A percentile compares a stretch with the other conserved stretches of the same genome.
phyloP scores from a whole-genome alignment of 225 moss, liverwort and hornwort species.

The Climacium dendroides region DNA sequence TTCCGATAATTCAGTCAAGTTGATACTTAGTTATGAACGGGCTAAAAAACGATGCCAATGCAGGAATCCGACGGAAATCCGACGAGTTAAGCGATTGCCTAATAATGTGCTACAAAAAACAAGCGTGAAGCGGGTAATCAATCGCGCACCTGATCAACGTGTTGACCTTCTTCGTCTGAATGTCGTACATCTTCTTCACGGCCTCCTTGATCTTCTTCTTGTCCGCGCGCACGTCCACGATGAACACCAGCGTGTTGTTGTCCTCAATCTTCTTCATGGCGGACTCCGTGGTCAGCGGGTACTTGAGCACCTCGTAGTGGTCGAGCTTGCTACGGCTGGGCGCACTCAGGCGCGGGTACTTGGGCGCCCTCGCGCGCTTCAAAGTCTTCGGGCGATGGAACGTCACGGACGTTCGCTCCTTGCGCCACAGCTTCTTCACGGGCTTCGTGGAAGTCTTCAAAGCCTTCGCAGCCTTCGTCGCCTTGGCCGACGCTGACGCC shows the following conservation, averaged over 20 bases:
- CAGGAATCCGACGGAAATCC: too few relatives aligned
- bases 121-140: not conserved
- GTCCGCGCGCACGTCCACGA: constrained; percentile 66
- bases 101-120: not conserved
- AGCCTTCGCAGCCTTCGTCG: constrained; percentile 64
- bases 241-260: constrained; percentile 81
- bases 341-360: constrained; percentile 65
- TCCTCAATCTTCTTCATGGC: constrained; percentile 96
- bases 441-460: constrained; percentile 52
- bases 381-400: constrained; percentile 73
- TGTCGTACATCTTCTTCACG: constrained; percentile 88
- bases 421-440: constrained; percentile 73
- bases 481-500: constrained; percentile 51
- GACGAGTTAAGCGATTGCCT: not conserved
- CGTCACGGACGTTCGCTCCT: constrained; percentile 64
- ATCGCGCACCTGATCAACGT: constrained; percentile 53
- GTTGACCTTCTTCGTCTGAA: constrained; percentile 87
- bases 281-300: constrained; percentile 75
- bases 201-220: constrained; percentile 88
- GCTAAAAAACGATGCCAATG: too few relatives aligned
- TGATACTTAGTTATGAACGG: not conserved
- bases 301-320: constrained; percentile 86
- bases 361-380: constrained; percentile 54
- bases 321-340: constrained; percentile 65
- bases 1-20: not conserved